Evolutionary conservation across 225 moss, liverwort and hornwort species (phyloP), one percentile per base, ranked within the genome.

Genomic region (Marchantia polymorpha): DNA sequence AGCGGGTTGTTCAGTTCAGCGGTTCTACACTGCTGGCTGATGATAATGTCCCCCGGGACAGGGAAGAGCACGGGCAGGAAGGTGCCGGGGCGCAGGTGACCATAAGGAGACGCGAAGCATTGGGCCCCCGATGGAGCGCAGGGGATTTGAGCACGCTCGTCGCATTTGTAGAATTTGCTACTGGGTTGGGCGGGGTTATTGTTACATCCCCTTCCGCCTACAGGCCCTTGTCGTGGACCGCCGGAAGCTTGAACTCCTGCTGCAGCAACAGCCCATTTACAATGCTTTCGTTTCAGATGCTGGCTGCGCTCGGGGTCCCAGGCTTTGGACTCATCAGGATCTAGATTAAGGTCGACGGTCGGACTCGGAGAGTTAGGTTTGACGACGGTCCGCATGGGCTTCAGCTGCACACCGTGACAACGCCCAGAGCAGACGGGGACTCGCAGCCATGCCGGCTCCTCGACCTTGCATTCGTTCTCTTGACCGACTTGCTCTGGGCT

Each of bases 261-360:
- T n/a, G n/a, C n/a, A n/a, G n/a, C n/a, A n/a, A n/a, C 39, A 31
- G 74, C 74, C 74, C 74, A 75, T 14, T 19, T 53, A 29, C 30
- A 16, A 14, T 54, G 11, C 17, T 54, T 58, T 7, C 55, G 31
- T 58, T 75, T 56, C 71, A 71, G 23, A 23, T 11, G n/a, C 10
- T 71, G 71, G 54, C 54, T 75, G 19, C 55, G 54, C 30, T 75
- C 74, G 17, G 74, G 74, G 0, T 75, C 74, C 74, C 55, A 58
- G 9, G 55, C 74, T 56, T 71, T n/a, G 8, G 49, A 22, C 1
- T n/a, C 23, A 22, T n/a, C 50, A 50, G 23, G 5, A 23, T 51
- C 50, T 71, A 51, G 5, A 23, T 51, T 71, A n/a, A 11, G n/a
- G 51, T 51, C 8, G 19, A 46, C 12, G 4, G 3, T 3, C 1